These are phyloP conservation scores for Metarhizium anisopliae DNA, from an alignment of 2,329 filamentous ascomycete species.

Conservation along the genomic window DNA sequence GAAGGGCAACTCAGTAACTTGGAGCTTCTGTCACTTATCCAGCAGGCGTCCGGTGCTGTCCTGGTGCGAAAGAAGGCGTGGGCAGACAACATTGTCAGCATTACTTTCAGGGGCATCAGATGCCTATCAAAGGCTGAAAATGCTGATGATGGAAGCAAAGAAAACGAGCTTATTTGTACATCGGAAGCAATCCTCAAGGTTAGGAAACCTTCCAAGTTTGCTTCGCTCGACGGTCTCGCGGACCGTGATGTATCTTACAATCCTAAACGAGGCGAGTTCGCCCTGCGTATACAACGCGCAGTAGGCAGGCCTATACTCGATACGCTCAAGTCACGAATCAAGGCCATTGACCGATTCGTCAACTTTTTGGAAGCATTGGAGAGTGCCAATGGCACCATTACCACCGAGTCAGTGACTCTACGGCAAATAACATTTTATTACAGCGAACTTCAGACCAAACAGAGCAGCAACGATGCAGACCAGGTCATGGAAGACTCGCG, in stretches of 20 bases:
- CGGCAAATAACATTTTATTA: constrained; percentile 63
- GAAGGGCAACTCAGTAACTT: constrained; percentile 6
- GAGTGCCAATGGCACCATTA: constrained; percentile 43
- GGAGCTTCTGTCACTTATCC: constrained; percentile 16
- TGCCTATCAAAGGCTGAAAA: constrained; percentile 9
- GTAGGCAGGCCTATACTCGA: constrained; percentile 52
- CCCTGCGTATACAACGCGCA: constrained; percentile 47
- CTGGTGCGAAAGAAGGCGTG: constrained; percentile 31
- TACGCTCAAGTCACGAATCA: constrained; percentile 49
- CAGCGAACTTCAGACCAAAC: constrained; percentile 20
- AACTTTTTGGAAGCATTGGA: constrained; percentile 60
- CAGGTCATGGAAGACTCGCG: constrained; percentile 6
- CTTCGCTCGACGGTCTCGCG: constrained; percentile 42
- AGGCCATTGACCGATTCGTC: constrained; percentile 61
- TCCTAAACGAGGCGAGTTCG: constrained; percentile 50
- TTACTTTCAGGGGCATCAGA: constrained; percentile 45
- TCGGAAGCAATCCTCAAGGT: constrained; percentile 48
- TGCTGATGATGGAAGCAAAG: constrained; percentile 5
- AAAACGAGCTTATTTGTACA: constrained; percentile 25
- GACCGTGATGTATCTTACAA: constrained; percentile 57
- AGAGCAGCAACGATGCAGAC: neutral
- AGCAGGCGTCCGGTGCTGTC: constrained; percentile 10
- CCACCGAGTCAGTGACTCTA: constrained; percentile 51
- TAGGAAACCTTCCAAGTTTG: constrained; percentile 43
- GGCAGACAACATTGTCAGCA: constrained; percentile 49